These are phyloP conservation scores for Penicillium robsamsonii DNA, from an alignment of 495 filamentous ascomycete species.

Conservation along the genomic window DNA sequence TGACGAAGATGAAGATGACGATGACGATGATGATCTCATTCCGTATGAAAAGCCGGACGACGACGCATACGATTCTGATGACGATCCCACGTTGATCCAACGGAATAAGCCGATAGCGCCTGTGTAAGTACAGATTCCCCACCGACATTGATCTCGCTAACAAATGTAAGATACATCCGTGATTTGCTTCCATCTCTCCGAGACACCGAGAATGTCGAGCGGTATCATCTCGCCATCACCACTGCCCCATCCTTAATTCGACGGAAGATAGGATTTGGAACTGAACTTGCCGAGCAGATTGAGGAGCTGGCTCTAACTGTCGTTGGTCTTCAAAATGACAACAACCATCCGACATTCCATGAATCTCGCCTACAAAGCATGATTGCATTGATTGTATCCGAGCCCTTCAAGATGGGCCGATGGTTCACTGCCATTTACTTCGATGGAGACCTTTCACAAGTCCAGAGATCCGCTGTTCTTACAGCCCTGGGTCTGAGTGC, in stretches of 20 bases:
- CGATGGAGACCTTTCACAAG: constrained; percentile 83
- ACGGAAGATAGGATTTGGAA: constrained; percentile 83
- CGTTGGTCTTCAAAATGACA: constrained; percentile 75
- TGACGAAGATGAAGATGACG: constrained; percentile 50
- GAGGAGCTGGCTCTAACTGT: constrained; percentile 76
- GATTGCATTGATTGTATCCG: constrained; percentile 75
- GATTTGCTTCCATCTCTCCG: constrained; percentile 77
- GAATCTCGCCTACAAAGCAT: constrained; percentile 77
- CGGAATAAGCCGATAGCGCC: constrained; percentile 81
- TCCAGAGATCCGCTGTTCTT: constrained; percentile 77
- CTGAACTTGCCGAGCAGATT: constrained; percentile 78
- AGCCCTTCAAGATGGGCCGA: constrained; percentile 72
- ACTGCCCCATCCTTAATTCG: constrained; percentile 80
- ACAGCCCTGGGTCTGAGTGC: constrained; percentile 78
- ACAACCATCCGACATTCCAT: constrained; percentile 58
- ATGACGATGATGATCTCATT: constrained; percentile 70
- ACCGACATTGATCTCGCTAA: constrained; percentile 19
- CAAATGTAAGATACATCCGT: constrained; percentile 65
- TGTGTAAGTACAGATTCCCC: constrained; percentile 52
- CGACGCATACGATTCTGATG: constrained; percentile 87
- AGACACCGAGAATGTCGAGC: constrained; percentile 80
- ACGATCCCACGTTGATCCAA: constrained; percentile 82
- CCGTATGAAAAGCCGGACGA: constrained; percentile 90
- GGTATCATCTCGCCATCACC: constrained; percentile 72
- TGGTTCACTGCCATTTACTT: constrained; percentile 87